Percentiles rank a stretch among this genome's conserved stretches.
phyloP scores from a whole-genome alignment of 75 land plant species.

The Isoetes taiwanensis region DNA sequence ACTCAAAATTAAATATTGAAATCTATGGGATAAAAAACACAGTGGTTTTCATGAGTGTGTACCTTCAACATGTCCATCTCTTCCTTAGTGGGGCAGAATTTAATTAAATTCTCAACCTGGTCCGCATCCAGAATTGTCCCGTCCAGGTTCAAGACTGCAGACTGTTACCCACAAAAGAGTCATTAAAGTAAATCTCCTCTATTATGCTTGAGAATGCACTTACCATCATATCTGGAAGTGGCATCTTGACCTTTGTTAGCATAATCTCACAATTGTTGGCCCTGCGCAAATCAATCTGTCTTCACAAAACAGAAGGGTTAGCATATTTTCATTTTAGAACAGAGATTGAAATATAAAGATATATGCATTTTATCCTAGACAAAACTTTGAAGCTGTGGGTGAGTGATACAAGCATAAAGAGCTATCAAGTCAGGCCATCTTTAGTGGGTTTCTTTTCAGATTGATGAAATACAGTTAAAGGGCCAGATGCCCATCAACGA shows the following conservation, averaged over 20 bases:
- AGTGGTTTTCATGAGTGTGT: too few relatives aligned
- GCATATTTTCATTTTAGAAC: neutral
- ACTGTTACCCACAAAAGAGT: constrained; percentile 25
- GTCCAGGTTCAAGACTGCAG: constrained; percentile 68
- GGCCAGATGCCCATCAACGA: too few relatives aligned
- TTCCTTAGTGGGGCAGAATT: constrained; percentile 87
- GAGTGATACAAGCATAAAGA: too few relatives aligned
- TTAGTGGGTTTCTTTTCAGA: too few relatives aligned
- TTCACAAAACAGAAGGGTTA: neutral
- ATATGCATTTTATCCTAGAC: too few relatives aligned
- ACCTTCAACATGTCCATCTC: constrained; percentile 90
- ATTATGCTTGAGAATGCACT: constrained; percentile 18
- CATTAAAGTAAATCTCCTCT: neutral
- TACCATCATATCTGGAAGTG: constrained; percentile 84
- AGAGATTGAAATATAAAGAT: too few relatives aligned
- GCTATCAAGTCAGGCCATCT: too few relatives aligned
- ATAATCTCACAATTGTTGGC: constrained; percentile 93
- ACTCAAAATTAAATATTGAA: neutral
- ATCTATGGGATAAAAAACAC: too few relatives aligned
- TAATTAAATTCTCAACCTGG: constrained; percentile 86
- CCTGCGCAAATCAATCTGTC: constrained; percentile 83
- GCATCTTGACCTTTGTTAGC: constrained; percentile 91
- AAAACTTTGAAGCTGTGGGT: too few relatives aligned
- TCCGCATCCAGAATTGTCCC: constrained; percentile 71
- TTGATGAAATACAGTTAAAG: too few relatives aligned